Percentiles rank a stretch among this genome's conserved stretches.
Evolutionary conservation across 2,329 filamentous ascomycete species (phyloP).

Genomic region (Aspergillus sp.): DNA sequence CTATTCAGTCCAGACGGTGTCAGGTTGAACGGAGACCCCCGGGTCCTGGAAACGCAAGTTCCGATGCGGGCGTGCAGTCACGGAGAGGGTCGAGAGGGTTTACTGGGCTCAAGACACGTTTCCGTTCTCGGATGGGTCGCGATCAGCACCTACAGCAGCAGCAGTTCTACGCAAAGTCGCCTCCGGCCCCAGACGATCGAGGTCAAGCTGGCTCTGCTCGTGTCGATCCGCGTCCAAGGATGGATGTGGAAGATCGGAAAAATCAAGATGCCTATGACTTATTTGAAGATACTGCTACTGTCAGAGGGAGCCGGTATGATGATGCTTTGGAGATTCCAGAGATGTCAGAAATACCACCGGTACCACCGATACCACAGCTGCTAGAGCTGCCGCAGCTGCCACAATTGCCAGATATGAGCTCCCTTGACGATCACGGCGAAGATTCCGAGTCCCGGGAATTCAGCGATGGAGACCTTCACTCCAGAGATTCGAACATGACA

Average conservation of each 20-base stretch:
- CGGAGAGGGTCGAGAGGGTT: slow-evolving; percentile 9
- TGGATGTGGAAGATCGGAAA: neutral
- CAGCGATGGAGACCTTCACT: slow-evolving; percentile 25
- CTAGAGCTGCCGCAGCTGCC: too few relatives aligned
- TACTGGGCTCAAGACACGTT: slow-evolving; percentile 9
- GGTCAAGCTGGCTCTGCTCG: too few relatives aligned
- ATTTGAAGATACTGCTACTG: neutral
- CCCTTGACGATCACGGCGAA: slow-evolving; percentile 1
- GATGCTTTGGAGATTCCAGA: too few relatives aligned
- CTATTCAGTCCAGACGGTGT: neutral
- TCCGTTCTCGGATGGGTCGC: slow-evolving; percentile 11
- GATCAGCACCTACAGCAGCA: too few relatives aligned
- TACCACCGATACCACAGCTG: too few relatives aligned
- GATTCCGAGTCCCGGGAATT: slow-evolving; percentile 18
- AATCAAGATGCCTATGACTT: neutral
- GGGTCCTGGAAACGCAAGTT: too few relatives aligned
- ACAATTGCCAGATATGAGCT: neutral
- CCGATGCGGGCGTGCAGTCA: neutral
- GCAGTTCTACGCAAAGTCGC: too few relatives aligned
- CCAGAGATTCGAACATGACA: slow-evolving; percentile 17
- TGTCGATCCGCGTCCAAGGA: neutral
- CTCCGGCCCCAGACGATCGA: too few relatives aligned
- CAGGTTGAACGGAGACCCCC: too few relatives aligned
- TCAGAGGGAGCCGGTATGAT: too few relatives aligned
- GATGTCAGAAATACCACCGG: too few relatives aligned